Conservation (phyloP, 768 basidiomycete genomes). For the Artomyces pyxidatus region DNA sequence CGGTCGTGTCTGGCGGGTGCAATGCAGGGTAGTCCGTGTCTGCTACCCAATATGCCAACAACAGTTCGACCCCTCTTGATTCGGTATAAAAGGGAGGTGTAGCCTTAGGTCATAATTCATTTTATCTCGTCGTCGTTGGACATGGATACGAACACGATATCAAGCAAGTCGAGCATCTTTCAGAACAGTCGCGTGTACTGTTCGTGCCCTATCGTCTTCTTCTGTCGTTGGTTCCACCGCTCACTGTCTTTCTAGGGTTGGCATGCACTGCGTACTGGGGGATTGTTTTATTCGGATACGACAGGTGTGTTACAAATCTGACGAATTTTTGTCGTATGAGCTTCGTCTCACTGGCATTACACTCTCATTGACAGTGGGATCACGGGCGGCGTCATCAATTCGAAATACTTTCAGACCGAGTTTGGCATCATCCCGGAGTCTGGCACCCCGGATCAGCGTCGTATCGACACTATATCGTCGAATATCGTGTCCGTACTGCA, state of each 20-base stretch:
- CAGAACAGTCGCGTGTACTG: slow-evolving; percentile 64
- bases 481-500: slow-evolving; percentile 86
- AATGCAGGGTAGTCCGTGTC: no score
- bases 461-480: slow-evolving; percentile 50
- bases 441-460: slow-evolving; percentile 31
- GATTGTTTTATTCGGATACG: slow-evolving; percentile 75
- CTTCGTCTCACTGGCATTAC: no score
- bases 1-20: no score
- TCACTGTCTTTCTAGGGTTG: slow-evolving; percentile 38
- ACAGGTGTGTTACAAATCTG: slow-evolving; percentile 39
- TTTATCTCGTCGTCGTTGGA: background rate
- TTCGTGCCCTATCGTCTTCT: slow-evolving; percentile 23
- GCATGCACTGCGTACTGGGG: slow-evolving; percentile 73
- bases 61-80: no score
- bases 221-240: background rate
- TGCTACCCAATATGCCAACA: no score
- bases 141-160: background rate
- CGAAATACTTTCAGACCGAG: slow-evolving; percentile 48
- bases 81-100: no score
- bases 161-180: slow-evolving; percentile 20
- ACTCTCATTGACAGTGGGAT: slow-evolving; percentile 38
- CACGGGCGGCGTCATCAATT: slow-evolving; percentile 60
- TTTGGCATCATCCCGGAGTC: slow-evolving; percentile 49
- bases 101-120: no score
- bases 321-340: background rate